Evolutionary conservation across 805 yeast genomes (phyloP).

Genomic region (Wickerhamomyces alni): DNA sequence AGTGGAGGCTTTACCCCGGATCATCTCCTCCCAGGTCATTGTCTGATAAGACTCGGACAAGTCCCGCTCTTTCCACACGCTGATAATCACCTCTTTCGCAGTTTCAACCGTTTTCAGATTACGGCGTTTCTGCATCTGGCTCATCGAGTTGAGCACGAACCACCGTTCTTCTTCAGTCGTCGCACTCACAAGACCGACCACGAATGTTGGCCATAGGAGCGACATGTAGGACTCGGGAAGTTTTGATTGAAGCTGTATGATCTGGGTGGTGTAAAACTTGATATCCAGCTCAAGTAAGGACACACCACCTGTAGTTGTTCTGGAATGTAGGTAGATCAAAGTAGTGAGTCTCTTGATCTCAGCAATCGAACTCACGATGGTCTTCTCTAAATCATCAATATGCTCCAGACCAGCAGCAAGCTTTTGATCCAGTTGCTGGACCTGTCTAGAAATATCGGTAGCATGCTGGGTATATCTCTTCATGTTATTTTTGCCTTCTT

Average conservation of each 20-base stretch:
- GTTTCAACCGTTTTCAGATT: constrained; percentile 32
- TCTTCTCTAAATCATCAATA: constrained; percentile 12
- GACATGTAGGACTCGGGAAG: constrained; percentile 31
- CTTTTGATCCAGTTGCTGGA: constrained; percentile 8
- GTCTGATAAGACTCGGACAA: constrained; percentile 16
- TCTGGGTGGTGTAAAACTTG: constrained; percentile 14
- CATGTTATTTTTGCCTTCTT: no score
- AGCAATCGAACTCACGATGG: constrained; percentile 26
- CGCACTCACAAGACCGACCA: constrained; percentile 29
- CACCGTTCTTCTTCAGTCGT: constrained; percentile 31
- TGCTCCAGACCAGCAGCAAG: constrained; percentile 17
- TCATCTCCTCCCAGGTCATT: constrained; percentile 33
- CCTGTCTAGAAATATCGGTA: no score
- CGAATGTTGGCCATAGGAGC: constrained; percentile 35
- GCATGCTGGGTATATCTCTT: no score
- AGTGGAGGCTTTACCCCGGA: constrained; percentile 28
- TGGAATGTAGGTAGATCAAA: constrained; percentile 29
- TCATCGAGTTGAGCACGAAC: constrained; percentile 31
- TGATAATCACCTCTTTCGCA: constrained; percentile 29
- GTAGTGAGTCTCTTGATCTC: constrained; percentile 34
- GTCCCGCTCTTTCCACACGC: constrained; percentile 37
- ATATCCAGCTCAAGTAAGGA: constrained; percentile 4
- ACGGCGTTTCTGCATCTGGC: constrained; percentile 30
- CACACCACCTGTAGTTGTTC: constrained; percentile 12
- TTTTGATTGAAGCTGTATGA: constrained; percentile 18